Evolutionary conservation across 164 flowering plant species (phyloP).

Genomic region (Amborella trichopoda): DNA sequence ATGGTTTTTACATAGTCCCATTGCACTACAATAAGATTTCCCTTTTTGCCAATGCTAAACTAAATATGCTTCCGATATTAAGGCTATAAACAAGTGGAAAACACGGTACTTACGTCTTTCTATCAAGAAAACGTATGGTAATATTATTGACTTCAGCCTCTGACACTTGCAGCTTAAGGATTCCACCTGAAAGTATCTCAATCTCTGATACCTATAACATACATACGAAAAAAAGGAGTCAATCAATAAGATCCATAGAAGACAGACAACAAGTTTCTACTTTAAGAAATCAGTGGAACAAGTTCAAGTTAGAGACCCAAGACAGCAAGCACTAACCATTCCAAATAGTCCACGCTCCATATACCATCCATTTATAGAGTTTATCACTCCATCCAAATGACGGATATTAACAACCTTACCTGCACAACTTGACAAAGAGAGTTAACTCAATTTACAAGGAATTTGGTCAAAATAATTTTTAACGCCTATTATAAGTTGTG

Average conservation of each 20-base stretch:
- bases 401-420: slow-evolving; percentile 87
- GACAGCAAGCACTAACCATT: slow-evolving; percentile 46
- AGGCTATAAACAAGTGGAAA: slow-evolving; percentile 1
- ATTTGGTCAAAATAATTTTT: too few relatives aligned
- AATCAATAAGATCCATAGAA: too few relatives aligned
- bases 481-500: too few relatives aligned
- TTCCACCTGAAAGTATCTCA: slow-evolving; percentile 95
- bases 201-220: slow-evolving; percentile 66
- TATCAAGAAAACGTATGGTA: slow-evolving; percentile 76
- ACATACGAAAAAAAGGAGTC: background rate
- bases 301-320: too few relatives aligned
- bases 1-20: too few relatives aligned
- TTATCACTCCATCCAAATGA: slow-evolving; percentile 74
- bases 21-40: too few relatives aligned
- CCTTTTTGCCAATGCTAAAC: background rate
- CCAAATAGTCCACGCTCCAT: slow-evolving; percentile 96
- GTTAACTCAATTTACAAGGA: slow-evolving; percentile 17
- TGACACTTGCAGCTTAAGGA: slow-evolving; percentile 67
- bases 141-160: slow-evolving; percentile 96
- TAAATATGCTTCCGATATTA: background rate
- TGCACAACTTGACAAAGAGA: slow-evolving; percentile 69
- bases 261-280: background rate
- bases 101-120: slow-evolving; percentile 57
- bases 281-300: too few relatives aligned
- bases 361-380: slow-evolving; percentile 91